Base-by-base conservation (phyloP, 371 early-diverging fungal species). In the Caulochytrium protostelioides region DNA sequence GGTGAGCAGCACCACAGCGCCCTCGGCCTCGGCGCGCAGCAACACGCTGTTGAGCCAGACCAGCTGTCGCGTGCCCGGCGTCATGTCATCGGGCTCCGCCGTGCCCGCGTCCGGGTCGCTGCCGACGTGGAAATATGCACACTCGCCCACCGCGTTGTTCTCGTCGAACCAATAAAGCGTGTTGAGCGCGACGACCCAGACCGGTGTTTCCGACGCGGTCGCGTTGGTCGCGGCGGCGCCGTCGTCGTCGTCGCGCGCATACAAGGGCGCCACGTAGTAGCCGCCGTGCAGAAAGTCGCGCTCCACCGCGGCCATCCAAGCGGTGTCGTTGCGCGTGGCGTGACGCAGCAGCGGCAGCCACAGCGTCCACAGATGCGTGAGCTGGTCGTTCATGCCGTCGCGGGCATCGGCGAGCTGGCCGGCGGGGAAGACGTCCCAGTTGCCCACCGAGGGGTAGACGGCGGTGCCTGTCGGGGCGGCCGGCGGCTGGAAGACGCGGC, bases 361-460 rank as follows among this genome's bases (percentile, higher is more conserved):
- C n/a, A 47, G 46, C 6, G 14, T 22, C 50, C 50, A 54, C 4
- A 41, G 21, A 7, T 19, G 6, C 38, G 45, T 49, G 18, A 54
- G 44, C 4, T n/a, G 12, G 8, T 15, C 13, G 25, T 46, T 27
- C 6, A 7, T 14, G 16, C n/a, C 30, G 27, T 37, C 5, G 15
- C 39, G 43, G 9, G 12, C 5, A 22, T 23, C 18, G 18, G 39
- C 35, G 12, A 45, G 42, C n/a, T 30, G 19, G 18, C 34, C 31
- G 22, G 42, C 34, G 10, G 45, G 55, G 30, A 32, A 50, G 8
- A 46, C 43, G 20, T 57, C 57, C 57, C 57, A 57, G 43, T 57
- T 57, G n/a, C 57, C 57, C 27, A 57, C 47, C 16, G 49, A 25
- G 2, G 57, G 57, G 30, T 52, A 35, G 17, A 57, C 38, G 18